Percentiles rank a stretch among this genome's conserved stretches.
phyloP scores from a whole-genome alignment of 352 stramenopile species.

The Peronospora farinosa region DNA sequence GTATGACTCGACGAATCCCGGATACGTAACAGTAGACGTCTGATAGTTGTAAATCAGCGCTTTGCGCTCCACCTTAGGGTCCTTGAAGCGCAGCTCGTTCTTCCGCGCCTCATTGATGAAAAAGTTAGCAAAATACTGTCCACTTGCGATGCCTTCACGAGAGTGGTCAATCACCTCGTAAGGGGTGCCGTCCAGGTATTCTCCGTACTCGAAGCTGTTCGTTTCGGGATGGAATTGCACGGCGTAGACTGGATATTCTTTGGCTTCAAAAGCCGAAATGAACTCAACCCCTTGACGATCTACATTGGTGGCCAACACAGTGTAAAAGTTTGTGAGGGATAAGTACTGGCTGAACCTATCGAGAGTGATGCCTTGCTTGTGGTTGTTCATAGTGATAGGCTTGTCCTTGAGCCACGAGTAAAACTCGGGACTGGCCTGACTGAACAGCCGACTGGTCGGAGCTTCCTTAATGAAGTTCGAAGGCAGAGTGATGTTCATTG shows the following conservation, averaged over 20 bases:
- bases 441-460: constrained; percentile 49
- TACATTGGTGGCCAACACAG: constrained; percentile 50
- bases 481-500: constrained; percentile 80
- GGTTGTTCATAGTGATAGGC: constrained; percentile 76
- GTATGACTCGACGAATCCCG: constrained; percentile 59
- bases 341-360: constrained; percentile 40
- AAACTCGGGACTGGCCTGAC: constrained; percentile 28
- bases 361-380: constrained; percentile 54
- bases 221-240: constrained; percentile 92
- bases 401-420: constrained; percentile 50
- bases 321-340: constrained; percentile 55
- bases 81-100: constrained; percentile 52
- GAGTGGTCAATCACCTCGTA: constrained; percentile 85
- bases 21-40: constrained; percentile 52
- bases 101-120: constrained; percentile 71
- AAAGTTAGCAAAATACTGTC: constrained; percentile 66
- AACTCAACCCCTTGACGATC: constrained; percentile 71
- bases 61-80: constrained; percentile 34
- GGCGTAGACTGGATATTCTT: constrained; percentile 80
- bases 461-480: constrained; percentile 59
- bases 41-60: constrained; percentile 72
- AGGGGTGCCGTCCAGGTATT: constrained; percentile 49
- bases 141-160: constrained; percentile 40
- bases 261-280: constrained; percentile 84
- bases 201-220: constrained; percentile 85